Evolutionary conservation across 306 rosid genomes (phyloP).

Genomic region (Biancaea sappan): DNA sequence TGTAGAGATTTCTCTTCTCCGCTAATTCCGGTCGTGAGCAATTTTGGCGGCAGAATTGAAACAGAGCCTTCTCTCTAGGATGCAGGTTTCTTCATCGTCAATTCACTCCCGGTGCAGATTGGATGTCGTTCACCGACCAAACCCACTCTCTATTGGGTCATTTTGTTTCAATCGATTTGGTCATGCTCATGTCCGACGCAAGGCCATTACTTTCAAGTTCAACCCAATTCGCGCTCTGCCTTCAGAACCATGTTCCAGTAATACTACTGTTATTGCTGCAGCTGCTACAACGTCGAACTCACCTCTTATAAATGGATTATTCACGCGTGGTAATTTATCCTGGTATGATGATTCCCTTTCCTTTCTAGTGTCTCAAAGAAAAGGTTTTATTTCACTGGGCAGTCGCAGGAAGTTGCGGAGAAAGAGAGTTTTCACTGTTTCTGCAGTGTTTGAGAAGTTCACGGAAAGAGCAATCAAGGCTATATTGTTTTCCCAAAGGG

Average conservation of each 20-base stretch:
- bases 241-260: constrained; percentile 25
- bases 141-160: constrained; percentile 7
- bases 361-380: constrained; percentile 33
- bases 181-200: not conserved
- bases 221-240: constrained; percentile 15
- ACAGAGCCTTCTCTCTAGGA: constrained; percentile 3
- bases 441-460: constrained; percentile 72
- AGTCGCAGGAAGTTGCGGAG: constrained; percentile 13
- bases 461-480: constrained; percentile 84
- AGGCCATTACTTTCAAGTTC: not conserved
- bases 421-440: constrained; percentile 32
- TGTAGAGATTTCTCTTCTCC: not conserved
- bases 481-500: constrained; percentile 66
- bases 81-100: constrained; percentile 47
- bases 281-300: constrained; percentile 28
- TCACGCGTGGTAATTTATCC: constrained; percentile 9
- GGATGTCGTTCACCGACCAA: constrained; percentile 4
- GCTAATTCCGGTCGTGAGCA: not conserved
- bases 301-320: constrained; percentile 8
- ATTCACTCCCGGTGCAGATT: constrained; percentile 31
- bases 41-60: constrained; percentile 17
- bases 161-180: not conserved
- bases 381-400: constrained; percentile 1
- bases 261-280: not conserved
- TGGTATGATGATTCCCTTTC: constrained; percentile 24